Evolutionary conservation across 1,284 basidiomycete species (phyloP), one percentile per base, ranked within the genome.

Genomic region (Volvariella surrecta): DNA sequence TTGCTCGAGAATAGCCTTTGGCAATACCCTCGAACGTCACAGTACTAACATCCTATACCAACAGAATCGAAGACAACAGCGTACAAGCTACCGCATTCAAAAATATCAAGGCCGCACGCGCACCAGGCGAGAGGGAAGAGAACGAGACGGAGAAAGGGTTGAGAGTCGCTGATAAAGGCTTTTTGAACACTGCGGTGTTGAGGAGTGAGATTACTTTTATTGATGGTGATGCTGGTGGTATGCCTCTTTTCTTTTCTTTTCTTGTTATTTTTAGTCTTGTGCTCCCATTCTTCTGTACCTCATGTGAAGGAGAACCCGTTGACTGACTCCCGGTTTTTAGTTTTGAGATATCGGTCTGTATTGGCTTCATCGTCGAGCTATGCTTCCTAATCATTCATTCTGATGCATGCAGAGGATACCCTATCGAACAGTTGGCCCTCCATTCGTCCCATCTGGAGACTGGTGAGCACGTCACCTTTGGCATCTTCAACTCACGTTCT

Each of bases 181-280:
- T 86, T 62, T 58, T 89, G 64, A 93, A 93, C 53, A 93, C 90
- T 1, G 88, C 90, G 28, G 87, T 90, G 45, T 76, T 93, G 47
- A 67, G 76, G 49, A 87, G 83, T 49, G 61, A 73, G 53, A 92
- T 93, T 56, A 92, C 89, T 0, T 92, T 82, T 54, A 93, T 93
- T 54, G 89, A 93, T 57, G 90, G 89, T 43, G 82, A 89, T 18
- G 80, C 79, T 16, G 88, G 87, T 60, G 66, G 82, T 82, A 48
- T 44, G 73, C 61, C 19, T 37, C 11, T 9, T 16, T 4, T 39
- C 4, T 39, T 22, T 9, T 10, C 7, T 15, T 16, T 19, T 8
- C n/a, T 15, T n/a, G 18, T 35, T 15, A n/a, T 15, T 28, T 11
- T 28, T 6, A 7, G 13, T 19, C 17, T 13, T 31, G 13, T 6